phyloP scores from a whole-genome alignment of 2,329 filamentous ascomycete species.

The Erysiphe pulchra region DNA sequence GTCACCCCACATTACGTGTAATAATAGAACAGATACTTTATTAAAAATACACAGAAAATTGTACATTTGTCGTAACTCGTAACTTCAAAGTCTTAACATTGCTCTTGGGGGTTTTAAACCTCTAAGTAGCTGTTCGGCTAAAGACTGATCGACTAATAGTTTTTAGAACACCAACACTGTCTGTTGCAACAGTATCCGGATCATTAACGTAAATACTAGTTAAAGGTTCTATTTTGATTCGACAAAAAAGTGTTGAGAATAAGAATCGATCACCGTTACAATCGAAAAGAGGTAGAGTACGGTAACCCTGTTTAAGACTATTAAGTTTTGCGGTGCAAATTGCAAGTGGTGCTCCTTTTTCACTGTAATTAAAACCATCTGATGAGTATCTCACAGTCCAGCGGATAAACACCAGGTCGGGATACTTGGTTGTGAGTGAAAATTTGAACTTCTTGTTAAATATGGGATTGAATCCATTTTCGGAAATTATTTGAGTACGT shows the following conservation, averaged over 20 bases:
- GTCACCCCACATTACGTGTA: no score
- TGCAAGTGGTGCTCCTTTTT: constrained; percentile 40
- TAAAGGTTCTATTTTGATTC: constrained; percentile 40
- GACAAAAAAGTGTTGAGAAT: constrained; percentile 85
- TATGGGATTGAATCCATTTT: constrained; percentile 81
- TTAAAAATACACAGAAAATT: not conserved
- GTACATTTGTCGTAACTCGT: not conserved
- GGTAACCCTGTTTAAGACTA: constrained; percentile 76
- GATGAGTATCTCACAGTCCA: constrained; percentile 76
- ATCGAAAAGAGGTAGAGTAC: constrained; percentile 74
- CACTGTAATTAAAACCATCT: constrained; percentile 45
- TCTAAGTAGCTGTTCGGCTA: constrained; percentile 15
- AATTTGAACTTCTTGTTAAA: constrained; percentile 64
- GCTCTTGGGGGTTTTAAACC: no score
- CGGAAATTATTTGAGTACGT: constrained; percentile 54
- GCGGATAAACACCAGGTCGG: constrained; percentile 76
- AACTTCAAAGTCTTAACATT: no score
- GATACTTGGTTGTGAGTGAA: constrained; percentile 75
- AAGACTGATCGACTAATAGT: constrained; percentile 31
- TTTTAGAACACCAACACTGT: constrained; percentile 27
- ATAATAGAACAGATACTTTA: no score
- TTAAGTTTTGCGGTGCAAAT: constrained; percentile 82
- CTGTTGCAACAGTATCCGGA: constrained; percentile 16
- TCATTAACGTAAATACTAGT: constrained; percentile 30
- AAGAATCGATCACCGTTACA: constrained; percentile 75